Evolutionary conservation across 2,329 filamentous ascomycete genomes (phyloP).

Genomic region (Aspergillus glaucus): DNA sequence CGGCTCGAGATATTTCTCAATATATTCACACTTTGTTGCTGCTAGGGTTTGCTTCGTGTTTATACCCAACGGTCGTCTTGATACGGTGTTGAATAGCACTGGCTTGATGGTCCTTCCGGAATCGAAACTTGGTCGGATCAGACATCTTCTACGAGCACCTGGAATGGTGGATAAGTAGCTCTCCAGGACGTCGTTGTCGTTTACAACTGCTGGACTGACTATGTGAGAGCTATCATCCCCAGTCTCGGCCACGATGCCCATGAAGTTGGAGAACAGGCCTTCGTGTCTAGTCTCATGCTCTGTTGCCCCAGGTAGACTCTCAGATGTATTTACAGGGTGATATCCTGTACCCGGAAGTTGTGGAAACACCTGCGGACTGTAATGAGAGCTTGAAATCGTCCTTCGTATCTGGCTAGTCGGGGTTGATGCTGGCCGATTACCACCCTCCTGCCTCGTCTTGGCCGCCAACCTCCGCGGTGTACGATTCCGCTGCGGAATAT

Average conservation of each 20-base stretch:
- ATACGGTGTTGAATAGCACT: conserved; percentile 44
- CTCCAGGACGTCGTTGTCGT: conserved; percentile 49
- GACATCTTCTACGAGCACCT: conserved; percentile 8
- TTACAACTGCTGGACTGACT: conserved; percentile 47
- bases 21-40: conserved; percentile 39
- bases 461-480: neutral
- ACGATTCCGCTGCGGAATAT: neutral
- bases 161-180: conserved; percentile 42
- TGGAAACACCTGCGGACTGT: too few relatives aligned
- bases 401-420: too few relatives aligned
- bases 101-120: conserved; percentile 20
- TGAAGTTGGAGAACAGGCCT: conserved; percentile 5
- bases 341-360: too few relatives aligned
- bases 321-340: neutral
- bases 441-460: neutral
- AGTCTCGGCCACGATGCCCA: conserved; percentile 15
- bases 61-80: conserved; percentile 39
- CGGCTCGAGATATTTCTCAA: conserved; percentile 45
- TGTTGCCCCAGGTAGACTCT: neutral
- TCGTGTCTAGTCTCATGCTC: neutral
- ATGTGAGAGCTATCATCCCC: conserved; percentile 43
- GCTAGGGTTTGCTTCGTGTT: conserved; percentile 15
- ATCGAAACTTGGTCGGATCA: conserved; percentile 18
- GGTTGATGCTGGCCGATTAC: neutral
- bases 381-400: too few relatives aligned